Conservation (phyloP, 2,329 filamentous ascomycete genomes). For the Monosporascus sp. region DNA sequence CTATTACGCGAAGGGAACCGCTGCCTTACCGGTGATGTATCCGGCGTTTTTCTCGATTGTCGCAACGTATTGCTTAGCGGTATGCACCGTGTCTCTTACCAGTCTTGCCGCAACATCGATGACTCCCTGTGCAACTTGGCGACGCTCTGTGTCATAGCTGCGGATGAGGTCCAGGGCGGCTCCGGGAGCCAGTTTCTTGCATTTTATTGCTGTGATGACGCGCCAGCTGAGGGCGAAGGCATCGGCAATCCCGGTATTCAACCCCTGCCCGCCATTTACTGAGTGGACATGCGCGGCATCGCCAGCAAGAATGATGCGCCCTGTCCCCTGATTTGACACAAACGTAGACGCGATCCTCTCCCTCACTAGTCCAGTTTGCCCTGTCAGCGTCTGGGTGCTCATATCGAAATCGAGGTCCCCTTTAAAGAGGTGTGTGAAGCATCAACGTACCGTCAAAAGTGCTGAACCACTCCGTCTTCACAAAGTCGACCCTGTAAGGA, state of each 20-base stretch:
- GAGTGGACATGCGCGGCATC: conserved; percentile 54
- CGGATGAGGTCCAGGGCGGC: conserved; percentile 26
- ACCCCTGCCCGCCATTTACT: conserved; percentile 51
- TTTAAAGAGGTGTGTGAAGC: background rate
- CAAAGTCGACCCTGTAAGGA: conserved; percentile 37
- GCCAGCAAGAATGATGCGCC: conserved; percentile 46
- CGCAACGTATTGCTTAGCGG: conserved; percentile 40
- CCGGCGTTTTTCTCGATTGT: conserved; percentile 43
- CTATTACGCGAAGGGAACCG: background rate
- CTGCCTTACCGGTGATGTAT: conserved; percentile 38
- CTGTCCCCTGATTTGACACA: conserved; percentile 32
- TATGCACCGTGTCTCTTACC: conserved; percentile 38
- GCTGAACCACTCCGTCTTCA: conserved; percentile 43
- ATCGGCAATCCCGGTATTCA: conserved; percentile 55
- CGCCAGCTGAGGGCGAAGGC: conserved; percentile 53
- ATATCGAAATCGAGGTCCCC: no score
- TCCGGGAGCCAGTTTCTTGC: conserved; percentile 15
- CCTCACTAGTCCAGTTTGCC: conserved; percentile 27
- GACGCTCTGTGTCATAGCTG: conserved; percentile 40
- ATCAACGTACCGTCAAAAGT: conserved; percentile 37
- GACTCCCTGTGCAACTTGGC: conserved; percentile 37
- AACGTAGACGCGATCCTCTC: conserved; percentile 35
- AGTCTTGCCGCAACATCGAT: conserved; percentile 42
- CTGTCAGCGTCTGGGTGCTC: no score
- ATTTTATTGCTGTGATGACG: conserved; percentile 27